phyloP scores from a whole-genome alignment of 2,329 filamentous ascomycete genomes.

The Neophaeococcomyces aloes region DNA sequence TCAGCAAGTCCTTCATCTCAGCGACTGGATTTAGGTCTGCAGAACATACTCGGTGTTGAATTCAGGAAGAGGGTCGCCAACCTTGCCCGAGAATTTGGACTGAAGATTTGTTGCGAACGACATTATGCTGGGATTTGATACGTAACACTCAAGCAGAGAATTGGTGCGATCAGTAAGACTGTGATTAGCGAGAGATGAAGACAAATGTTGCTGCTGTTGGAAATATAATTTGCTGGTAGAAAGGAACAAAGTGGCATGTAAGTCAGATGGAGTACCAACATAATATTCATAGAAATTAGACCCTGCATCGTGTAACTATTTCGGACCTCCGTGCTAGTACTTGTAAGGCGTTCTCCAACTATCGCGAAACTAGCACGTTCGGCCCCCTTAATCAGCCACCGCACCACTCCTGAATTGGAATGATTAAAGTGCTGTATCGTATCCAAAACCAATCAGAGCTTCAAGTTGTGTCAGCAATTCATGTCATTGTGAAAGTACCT shows the following conservation, averaged over 20 bases:
- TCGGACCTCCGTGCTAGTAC: slow-evolving; percentile 9
- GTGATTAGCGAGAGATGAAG: not conserved
- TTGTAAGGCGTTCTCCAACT: slow-evolving; percentile 1
- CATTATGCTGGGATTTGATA: slow-evolving; percentile 11
- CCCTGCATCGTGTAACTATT: slow-evolving; percentile 4
- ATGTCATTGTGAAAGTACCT: too few relatives aligned
- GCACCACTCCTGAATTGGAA: too few relatives aligned
- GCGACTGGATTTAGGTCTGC: not conserved
- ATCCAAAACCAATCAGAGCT: too few relatives aligned
- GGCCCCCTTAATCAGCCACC: too few relatives aligned
- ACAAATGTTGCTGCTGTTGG: not conserved
- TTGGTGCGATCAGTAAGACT: not conserved
- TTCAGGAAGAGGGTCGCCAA: slow-evolving; percentile 20
- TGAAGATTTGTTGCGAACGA: slow-evolving; percentile 18
- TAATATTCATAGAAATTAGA: slow-evolving; percentile 8
- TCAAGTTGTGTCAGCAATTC: too few relatives aligned
- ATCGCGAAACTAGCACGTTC: too few relatives aligned
- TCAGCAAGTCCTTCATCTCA: not conserved
- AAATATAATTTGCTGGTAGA: not conserved
- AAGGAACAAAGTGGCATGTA: slow-evolving; percentile 4
- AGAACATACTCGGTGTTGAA: slow-evolving; percentile 21
- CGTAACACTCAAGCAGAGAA: too few relatives aligned
- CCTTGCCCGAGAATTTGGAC: slow-evolving; percentile 21
- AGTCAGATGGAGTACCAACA: not conserved
- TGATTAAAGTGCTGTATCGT: too few relatives aligned